Percentiles rank a stretch among this genome's conserved stretches.
These are phyloP conservation scores for Podospora pseudocomata DNA, from an alignment of 495 filamentous ascomycete genomes.

Conservation along the genomic window DNA sequence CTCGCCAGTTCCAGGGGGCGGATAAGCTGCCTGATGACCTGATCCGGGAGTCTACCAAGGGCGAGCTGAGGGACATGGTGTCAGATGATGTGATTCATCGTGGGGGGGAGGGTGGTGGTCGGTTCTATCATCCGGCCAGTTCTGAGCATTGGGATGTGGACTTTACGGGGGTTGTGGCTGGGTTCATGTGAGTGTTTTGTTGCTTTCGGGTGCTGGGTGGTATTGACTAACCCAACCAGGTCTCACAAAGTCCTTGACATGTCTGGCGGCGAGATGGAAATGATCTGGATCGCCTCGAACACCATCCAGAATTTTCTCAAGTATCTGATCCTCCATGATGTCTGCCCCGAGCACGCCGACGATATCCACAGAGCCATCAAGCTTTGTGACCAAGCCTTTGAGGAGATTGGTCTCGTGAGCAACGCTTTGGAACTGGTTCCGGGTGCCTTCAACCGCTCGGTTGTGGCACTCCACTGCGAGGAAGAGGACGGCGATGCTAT, in stretches of 20 bases:
- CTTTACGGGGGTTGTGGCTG: slow-evolving; percentile 71
- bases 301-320: slow-evolving; percentile 84
- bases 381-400: slow-evolving; percentile 64
- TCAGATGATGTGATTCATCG: slow-evolving; percentile 57
- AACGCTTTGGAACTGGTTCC: slow-evolving; percentile 53
- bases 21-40: slow-evolving; percentile 50
- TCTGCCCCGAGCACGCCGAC: slow-evolving; percentile 72
- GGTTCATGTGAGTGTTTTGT: slow-evolving; percentile 61
- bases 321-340: slow-evolving; percentile 78
- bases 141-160: slow-evolving; percentile 66
- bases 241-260: slow-evolving; percentile 18
- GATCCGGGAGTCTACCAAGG: slow-evolving; percentile 50
- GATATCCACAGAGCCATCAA: slow-evolving; percentile 62
- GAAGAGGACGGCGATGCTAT: slow-evolving; percentile 6
- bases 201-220: not conserved
- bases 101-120: slow-evolving; percentile 20
- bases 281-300: slow-evolving; percentile 26
- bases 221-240: slow-evolving; percentile 19
- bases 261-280: slow-evolving; percentile 16
- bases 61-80: slow-evolving; percentile 59
- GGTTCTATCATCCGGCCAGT: slow-evolving; percentile 44
- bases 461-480: slow-evolving; percentile 28
- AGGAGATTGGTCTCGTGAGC: slow-evolving; percentile 59
- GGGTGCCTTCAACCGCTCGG: slow-evolving; percentile 68
- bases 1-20: slow-evolving; percentile 65